Conservation (phyloP, 768 basidiomycete species). For the Lanmaoa rubissima region DNA sequence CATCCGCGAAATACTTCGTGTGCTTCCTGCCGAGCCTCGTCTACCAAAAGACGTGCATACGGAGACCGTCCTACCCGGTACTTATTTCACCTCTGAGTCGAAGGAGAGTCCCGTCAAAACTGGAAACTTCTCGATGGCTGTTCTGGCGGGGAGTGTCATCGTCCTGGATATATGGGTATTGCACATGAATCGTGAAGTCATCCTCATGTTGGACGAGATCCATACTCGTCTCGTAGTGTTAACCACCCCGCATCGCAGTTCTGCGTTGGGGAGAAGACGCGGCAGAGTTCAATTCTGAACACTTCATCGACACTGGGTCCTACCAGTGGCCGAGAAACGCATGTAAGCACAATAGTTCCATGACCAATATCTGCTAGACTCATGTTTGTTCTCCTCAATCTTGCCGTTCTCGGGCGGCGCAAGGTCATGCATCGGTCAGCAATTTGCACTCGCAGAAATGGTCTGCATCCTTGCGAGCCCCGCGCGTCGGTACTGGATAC, state of each 20-base stretch:
- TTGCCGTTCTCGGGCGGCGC: conserved; percentile 45
- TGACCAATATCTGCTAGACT: background rate
- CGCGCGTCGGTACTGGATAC: conserved; percentile 41
- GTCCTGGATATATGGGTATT: conserved; percentile 42
- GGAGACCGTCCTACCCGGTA: conserved; percentile 37
- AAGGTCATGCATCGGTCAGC: conserved; percentile 46
- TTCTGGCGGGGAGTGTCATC: conserved; percentile 40
- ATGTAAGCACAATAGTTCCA: conserved; percentile 30
- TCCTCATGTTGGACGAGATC: background rate
- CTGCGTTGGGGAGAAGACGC: conserved; percentile 46
- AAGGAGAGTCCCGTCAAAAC: conserved; percentile 19
- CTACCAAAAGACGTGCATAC: conserved; percentile 34
- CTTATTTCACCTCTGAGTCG: conserved; percentile 32
- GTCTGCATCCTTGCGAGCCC: conserved; percentile 43
- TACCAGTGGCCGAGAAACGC: conserved; percentile 54
- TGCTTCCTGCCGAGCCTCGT: conserved; percentile 39
- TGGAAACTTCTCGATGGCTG: conserved; percentile 31
- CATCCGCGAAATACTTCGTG: conserved; percentile 7
- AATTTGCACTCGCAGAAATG: conserved; percentile 32
- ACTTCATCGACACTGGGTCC: conserved; percentile 47
- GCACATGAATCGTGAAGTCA: conserved; percentile 44
- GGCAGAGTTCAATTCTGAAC: conserved; percentile 45
- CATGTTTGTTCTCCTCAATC: conserved; percentile 24
- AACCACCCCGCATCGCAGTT: too few relatives aligned
- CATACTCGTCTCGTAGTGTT: too few relatives aligned